Percentiles rank a stretch among this genome's conserved stretches.
These are phyloP conservation scores for Heracleum sosnowskyi DNA, from an alignment of 129 eudicot species.

Conservation along the genomic window DNA sequence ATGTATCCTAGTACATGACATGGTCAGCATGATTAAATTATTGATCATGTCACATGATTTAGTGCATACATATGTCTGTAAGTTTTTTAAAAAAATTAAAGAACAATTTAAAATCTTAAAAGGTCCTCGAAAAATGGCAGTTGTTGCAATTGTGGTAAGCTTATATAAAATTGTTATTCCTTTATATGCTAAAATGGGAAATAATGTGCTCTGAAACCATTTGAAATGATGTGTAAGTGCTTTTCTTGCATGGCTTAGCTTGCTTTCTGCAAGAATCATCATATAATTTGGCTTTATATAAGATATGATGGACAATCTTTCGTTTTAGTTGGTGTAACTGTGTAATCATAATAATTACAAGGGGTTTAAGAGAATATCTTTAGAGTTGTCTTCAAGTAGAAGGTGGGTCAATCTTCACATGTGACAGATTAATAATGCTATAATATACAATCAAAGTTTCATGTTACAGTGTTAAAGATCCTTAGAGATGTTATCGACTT, in stretches of 20 bases:
- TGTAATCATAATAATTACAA: neutral
- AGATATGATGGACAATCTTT: conserved; percentile 1
- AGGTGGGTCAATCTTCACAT: conserved; percentile 8
- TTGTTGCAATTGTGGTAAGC: neutral
- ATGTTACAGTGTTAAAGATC: neutral
- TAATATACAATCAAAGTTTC: neutral
- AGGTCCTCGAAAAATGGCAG: neutral
- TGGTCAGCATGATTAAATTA: neutral
- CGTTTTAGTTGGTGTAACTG: neutral
- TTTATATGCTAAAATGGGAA: neutral
- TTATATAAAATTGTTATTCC: neutral
- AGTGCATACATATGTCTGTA: neutral
- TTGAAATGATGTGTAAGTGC: neutral
- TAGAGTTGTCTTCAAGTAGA: neutral
- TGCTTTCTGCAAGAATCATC: conserved; percentile 4
- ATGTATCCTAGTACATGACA: conserved; percentile 1
- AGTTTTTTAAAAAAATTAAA: neutral
- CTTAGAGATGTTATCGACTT: neutral
- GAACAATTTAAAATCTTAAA: neutral
- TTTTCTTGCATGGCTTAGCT: neutral
- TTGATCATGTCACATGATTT: neutral
- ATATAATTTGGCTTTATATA: neutral
- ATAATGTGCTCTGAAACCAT: neutral
- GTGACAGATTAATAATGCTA: neutral
- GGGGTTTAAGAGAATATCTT: conserved; percentile 2